A percentile compares a stretch with the other conserved stretches of the same genome.
Evolutionary conservation across 2,329 filamentous ascomycete species (phyloP).

Genomic region (Sclerotinia borealis): DNA sequence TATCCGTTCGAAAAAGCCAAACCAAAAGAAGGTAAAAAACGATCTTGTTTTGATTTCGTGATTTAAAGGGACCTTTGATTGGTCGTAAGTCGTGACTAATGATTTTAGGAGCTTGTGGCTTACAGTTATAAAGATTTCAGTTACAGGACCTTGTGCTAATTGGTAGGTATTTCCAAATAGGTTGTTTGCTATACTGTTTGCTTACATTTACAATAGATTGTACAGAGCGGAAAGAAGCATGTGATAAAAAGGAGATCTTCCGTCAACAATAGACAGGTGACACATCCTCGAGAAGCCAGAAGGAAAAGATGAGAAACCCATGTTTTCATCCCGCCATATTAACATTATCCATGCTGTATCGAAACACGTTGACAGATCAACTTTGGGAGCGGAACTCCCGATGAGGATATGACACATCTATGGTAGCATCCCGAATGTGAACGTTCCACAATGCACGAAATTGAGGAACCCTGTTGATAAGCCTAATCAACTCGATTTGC

Average conservation of each 20-base stretch:
- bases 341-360: background rate
- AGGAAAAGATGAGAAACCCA: background rate
- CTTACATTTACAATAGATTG: background rate
- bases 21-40: background rate
- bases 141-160: conserved; percentile 4
- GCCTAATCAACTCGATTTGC: background rate
- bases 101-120: background rate
- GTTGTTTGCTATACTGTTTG: background rate
- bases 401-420: conserved; percentile 4
- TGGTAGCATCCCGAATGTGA: conserved; percentile 12
- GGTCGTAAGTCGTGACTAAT: background rate
- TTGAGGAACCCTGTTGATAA: background rate
- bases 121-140: conserved; percentile 3
- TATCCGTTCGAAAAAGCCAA: background rate
- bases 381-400: background rate
- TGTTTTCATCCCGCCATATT: background rate
- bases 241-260: background rate
- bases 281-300: background rate
- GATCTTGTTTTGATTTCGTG: background rate
- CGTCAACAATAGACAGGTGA: background rate
- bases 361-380: conserved; percentile 6
- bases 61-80: background rate
- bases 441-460: conserved; percentile 14
- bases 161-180: background rate
- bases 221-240: background rate